Percentiles rank a stretch among this genome's conserved stretches.
phyloP scores from a whole-genome alignment of 768 basidiomycete species.

The Calocera viscosa region DNA sequence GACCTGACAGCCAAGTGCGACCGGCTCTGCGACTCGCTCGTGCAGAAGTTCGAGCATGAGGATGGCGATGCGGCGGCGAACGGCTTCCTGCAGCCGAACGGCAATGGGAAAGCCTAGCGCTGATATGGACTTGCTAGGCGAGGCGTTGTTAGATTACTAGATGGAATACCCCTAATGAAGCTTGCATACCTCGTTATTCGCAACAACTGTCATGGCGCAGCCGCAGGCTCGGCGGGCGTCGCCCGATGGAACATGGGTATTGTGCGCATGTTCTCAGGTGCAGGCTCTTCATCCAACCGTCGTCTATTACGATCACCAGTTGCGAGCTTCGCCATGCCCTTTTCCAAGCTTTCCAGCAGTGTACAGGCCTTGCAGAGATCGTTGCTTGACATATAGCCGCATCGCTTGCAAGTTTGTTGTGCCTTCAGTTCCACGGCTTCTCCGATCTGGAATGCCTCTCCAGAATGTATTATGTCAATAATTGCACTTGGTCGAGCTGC shows the following conservation, averaged over 20 bases:
- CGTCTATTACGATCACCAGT: constrained; percentile 21
- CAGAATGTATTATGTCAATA: constrained; percentile 94
- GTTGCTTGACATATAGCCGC: constrained; percentile 93
- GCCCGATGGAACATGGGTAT: constrained; percentile 8
- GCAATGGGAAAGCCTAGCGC: neutral
- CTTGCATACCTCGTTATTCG: neutral
- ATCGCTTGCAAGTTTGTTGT: constrained; percentile 82
- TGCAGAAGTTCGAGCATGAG: constrained; percentile 1
- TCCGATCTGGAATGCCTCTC: constrained; percentile 78
- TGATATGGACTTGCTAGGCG: neutral
- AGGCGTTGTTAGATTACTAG: neutral
- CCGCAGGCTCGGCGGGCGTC: neutral
- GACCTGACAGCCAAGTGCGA: neutral
- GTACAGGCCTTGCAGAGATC: constrained; percentile 94
- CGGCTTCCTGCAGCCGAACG: neutral
- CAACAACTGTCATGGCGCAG: neutral
- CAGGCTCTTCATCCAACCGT: neutral
- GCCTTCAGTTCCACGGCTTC: constrained; percentile 75
- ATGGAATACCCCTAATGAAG: neutral
- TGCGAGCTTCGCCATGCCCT: constrained; percentile 46
- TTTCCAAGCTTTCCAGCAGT: constrained; percentile 77
- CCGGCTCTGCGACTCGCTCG: neutral
- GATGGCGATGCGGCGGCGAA: neutral
- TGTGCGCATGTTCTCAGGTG: constrained; percentile 8
- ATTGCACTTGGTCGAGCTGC: constrained; percentile 88